phyloP scores from a whole-genome alignment of 345 rosid species.

The Pistacia atlantica region DNA sequence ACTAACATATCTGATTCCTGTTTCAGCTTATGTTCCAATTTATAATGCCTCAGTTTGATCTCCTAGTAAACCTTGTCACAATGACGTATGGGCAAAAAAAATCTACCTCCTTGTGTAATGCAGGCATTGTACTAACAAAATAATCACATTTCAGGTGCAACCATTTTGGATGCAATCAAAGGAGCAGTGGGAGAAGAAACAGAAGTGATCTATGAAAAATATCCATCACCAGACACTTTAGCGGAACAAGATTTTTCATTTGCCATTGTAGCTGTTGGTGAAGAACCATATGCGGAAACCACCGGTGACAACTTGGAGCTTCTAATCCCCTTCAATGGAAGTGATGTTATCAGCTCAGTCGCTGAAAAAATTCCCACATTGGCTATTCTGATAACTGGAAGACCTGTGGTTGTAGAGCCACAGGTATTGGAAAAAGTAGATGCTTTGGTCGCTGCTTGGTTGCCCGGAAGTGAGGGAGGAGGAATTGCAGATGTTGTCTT shows the following conservation, averaged over 20 bases:
- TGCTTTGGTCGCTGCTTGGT: constrained; percentile 86
- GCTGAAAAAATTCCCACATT: constrained; percentile 67
- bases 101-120: background rate
- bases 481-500: constrained; percentile 71
- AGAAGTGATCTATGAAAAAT: constrained; percentile 60
- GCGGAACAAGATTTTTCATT: constrained; percentile 45
- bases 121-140: background rate
- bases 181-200: constrained; percentile 60
- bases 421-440: constrained; percentile 56
- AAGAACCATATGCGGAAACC: constrained; percentile 73
- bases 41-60: background rate
- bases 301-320: constrained; percentile 63
- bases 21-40: constrained; percentile 3
- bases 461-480: constrained; percentile 80
- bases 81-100: background rate
- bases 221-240: constrained; percentile 63
- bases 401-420: constrained; percentile 71
- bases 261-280: constrained; percentile 83
- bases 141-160: constrained; percentile 53
- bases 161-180: constrained; percentile 75
- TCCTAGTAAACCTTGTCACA: background rate
- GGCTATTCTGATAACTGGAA: constrained; percentile 66
- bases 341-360: constrained; percentile 44
- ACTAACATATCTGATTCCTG: background rate
- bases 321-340: constrained; percentile 63